phyloP scores from a whole-genome alignment of 805 yeast species.

The Vanderwaltozyma polyspora region DNA sequence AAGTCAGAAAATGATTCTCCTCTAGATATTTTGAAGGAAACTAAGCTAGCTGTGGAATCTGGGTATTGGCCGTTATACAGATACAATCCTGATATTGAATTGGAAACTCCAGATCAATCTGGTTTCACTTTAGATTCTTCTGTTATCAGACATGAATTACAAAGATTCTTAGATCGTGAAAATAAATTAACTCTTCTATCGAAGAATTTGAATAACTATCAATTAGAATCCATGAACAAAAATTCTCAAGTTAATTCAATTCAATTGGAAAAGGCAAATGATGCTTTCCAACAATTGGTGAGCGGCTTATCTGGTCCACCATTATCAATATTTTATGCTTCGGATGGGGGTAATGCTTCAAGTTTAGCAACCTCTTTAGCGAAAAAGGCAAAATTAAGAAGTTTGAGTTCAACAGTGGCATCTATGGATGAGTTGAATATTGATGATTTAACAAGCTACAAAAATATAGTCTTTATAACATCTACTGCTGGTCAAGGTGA shows the following conservation, averaged over 20 bases:
- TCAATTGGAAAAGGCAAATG: constrained; percentile 60
- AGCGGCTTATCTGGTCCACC: constrained; percentile 93
- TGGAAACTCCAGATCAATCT: constrained; percentile 36
- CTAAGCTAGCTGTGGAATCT: constrained; percentile 79
- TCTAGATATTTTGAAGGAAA: constrained; percentile 67
- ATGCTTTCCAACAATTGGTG: constrained; percentile 62
- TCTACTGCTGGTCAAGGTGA: constrained; percentile 97
- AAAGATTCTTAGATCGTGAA: constrained; percentile 78
- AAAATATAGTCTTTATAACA: constrained; percentile 60
- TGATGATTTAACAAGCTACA: constrained; percentile 58
- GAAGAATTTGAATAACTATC: constrained; percentile 56
- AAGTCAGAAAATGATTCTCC: constrained; percentile 53
- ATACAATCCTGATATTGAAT: constrained; percentile 50
- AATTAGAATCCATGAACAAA: constrained; percentile 61
- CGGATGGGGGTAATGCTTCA: constrained; percentile 88
- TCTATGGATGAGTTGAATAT: constrained; percentile 57
- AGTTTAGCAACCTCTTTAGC: constrained; percentile 67
- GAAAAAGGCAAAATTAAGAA: constrained; percentile 70
- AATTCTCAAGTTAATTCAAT: constrained; percentile 51
- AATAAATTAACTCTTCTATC: constrained; percentile 75
- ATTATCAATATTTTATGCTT: constrained; percentile 71
- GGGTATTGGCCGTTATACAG: constrained; percentile 97
- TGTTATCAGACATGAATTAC: constrained; percentile 61
- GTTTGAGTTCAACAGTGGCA: constrained; percentile 41
- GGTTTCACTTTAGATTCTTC: constrained; percentile 76